A percentile compares a stretch with the other conserved stretches of the same genome.
Evolutionary conservation across 2,329 filamentous ascomycete species (phyloP).

Genomic region (Huntiella bhutanensis): DNA sequence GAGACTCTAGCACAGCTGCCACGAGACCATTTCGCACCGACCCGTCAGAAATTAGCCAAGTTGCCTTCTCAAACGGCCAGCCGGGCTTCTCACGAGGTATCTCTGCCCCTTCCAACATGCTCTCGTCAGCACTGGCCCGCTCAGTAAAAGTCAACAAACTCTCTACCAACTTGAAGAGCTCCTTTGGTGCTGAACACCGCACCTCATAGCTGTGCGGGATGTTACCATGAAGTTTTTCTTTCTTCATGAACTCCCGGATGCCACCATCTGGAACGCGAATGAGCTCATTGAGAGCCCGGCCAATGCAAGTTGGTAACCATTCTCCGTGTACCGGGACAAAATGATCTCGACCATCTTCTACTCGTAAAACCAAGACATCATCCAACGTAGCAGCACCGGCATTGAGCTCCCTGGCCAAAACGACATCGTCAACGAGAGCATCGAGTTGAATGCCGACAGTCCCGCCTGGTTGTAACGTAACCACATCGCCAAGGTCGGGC

Average conservation of each 20-base stretch:
- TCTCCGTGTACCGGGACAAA: conserved; percentile 64
- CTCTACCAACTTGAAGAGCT: conserved; percentile 79
- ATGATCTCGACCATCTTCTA: conserved; percentile 70
- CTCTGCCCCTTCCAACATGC: conserved; percentile 36
- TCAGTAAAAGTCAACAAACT: conserved; percentile 43
- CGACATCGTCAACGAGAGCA: conserved; percentile 43
- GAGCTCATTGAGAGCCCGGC: conserved; percentile 71
- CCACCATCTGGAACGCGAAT: conserved; percentile 71
- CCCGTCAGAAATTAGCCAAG: conserved; percentile 16
- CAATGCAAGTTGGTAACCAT: conserved; percentile 71
- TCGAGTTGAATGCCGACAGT: conserved; percentile 53
- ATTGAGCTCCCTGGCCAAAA: conserved; percentile 53
- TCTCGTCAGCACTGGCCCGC: conserved; percentile 38
- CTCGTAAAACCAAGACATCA: conserved; percentile 71
- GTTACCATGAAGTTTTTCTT: conserved; percentile 23
- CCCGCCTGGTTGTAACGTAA: conserved; percentile 69
- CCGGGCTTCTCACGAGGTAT: conserved; percentile 33
- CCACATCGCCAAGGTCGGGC: conserved; percentile 24
- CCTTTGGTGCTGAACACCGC: conserved; percentile 65
- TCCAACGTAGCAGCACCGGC: conserved; percentile 47
- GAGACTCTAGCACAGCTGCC: conserved; percentile 36
- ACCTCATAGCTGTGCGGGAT: conserved; percentile 40
- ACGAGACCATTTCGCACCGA: conserved; percentile 14
- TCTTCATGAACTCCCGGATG: conserved; percentile 34
- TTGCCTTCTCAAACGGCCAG: conserved; percentile 38